Evolutionary conservation across 1,139 yeast genomes (phyloP), one percentile per base, ranked within the genome.

Genomic region (Pichiaceae sp.): DNA sequence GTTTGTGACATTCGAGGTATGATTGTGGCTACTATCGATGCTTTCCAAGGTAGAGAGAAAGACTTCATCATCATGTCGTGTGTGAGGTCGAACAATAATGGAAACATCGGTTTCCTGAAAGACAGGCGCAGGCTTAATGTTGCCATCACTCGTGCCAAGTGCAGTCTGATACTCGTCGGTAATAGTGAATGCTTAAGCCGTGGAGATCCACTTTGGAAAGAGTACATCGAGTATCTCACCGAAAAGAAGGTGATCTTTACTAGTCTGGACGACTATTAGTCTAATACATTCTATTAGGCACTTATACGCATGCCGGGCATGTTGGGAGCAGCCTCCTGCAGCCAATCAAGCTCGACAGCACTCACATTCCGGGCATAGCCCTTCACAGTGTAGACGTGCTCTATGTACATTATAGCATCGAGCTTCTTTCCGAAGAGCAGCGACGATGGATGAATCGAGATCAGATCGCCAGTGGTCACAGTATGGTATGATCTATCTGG

Each of bases 1-100:
- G 75, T 79, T 41, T 79, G 78, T 49, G 68, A 71, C 27, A 76
- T 79, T 36, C 72, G 78, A 29, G 81, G 72, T 20, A 70, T 79
- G n/a, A 73, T 77, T 70, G 70, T 79, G 38, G 83, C 86, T 1
- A 80, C 94, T 31, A 95, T 89, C 21, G 96, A 89, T 62, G 95
- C 96, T 0, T 89, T 89, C 69, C 96, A 89, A 62, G 97, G 97
- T 33, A 75, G 96, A 46, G 97, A 89, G 57, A 89, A 87, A 61
- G 95, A 87, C 55, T 84, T 78, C 52, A 85, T 89, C 43, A 78
- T 89, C 36, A 62, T 89, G 47, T 81, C 95, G 23, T 87, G 96
- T 68, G 96, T 87, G 32, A 74, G 97, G 55, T 89, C 95, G 21
- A 87, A 87, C 53, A 85, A 78, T 40, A 70, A 68, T 28, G 83